phyloP scores from a whole-genome alignment of 2,329 filamentous ascomycete species.

The Ophiostoma triangulosporum region DNA sequence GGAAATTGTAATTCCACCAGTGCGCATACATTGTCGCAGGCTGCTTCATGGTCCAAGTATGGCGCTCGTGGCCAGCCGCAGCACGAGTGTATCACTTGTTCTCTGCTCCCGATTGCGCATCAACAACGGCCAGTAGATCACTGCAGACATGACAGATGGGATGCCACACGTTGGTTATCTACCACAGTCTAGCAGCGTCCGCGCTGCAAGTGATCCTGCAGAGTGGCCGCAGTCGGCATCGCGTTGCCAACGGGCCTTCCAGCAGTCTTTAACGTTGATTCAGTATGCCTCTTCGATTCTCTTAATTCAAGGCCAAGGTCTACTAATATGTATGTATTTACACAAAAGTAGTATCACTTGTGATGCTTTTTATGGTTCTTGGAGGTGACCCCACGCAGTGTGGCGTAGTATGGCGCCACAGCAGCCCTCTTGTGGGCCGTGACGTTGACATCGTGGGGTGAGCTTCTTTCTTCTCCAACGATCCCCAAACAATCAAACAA shows the following conservation, averaged over 20 bases:
- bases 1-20: slow-evolving; percentile 39
- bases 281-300: too few species aligned
- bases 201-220: slow-evolving; percentile 15
- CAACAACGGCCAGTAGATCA: slow-evolving; percentile 28
- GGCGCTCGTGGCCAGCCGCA: slow-evolving; percentile 21
- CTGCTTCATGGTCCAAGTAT: slow-evolving; percentile 24
- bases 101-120: slow-evolving; percentile 24
- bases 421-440: neutral
- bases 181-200: slow-evolving; percentile 14
- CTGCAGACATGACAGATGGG: slow-evolving; percentile 33
- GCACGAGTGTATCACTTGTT: slow-evolving; percentile 23
- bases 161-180: slow-evolving; percentile 26
- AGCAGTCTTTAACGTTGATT: too few species aligned
- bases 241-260: too few species aligned
- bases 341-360: too few species aligned
- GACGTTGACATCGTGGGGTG: neutral
- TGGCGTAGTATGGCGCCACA: too few species aligned
- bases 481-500: neutral
- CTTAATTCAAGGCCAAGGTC: too few species aligned
- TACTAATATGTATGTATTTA: too few species aligned
- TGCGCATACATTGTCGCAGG: slow-evolving; percentile 22
- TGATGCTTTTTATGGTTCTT: too few species aligned
- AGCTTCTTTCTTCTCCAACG: neutral
- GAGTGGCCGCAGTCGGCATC: too few species aligned
- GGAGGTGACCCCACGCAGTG: too few species aligned